phyloP scores from a whole-genome alignment of 1,284 basidiomycete species.

The Tylopilus orsonianus region DNA sequence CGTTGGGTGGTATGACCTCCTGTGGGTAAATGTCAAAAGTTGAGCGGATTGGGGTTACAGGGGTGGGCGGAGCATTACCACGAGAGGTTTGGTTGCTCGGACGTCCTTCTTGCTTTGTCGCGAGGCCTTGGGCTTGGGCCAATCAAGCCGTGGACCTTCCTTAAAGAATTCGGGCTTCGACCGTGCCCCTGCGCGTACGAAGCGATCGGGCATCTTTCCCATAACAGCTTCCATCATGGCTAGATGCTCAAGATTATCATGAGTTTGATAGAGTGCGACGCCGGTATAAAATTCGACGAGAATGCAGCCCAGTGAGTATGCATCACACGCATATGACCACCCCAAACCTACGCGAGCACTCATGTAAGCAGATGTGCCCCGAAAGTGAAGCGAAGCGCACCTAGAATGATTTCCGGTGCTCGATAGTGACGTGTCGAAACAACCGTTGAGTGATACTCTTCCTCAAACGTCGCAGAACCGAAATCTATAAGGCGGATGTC shows the following conservation, averaged over 20 bases:
- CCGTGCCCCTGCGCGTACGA: slow-evolving; percentile 68
- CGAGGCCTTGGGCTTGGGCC: slow-evolving; percentile 85
- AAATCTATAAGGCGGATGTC: slow-evolving; percentile 99
- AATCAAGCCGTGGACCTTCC: slow-evolving; percentile 80
- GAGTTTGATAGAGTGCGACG: slow-evolving; percentile 96
- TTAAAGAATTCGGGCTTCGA: slow-evolving; percentile 94
- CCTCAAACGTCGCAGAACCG: slow-evolving; percentile 96
- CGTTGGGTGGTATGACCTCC: slow-evolving; percentile 81
- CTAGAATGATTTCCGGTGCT: slow-evolving; percentile 98
- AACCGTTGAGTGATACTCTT: slow-evolving; percentile 97
- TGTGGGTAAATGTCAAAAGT: slow-evolving; percentile 33
- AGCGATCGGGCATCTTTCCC: slow-evolving; percentile 91
- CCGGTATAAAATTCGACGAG: slow-evolving; percentile 99
- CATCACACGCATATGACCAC: slow-evolving; percentile 99
- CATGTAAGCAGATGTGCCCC: slow-evolving; percentile 12
- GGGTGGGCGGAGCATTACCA: slow-evolving; percentile 46
- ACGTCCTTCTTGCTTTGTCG: slow-evolving; percentile 95
- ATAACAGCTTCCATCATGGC: slow-evolving; percentile 99
- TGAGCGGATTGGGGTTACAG: slow-evolving; percentile 13
- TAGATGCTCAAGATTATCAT: slow-evolving; percentile 98
- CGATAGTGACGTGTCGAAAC: slow-evolving; percentile 98
- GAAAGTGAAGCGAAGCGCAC: slow-evolving; percentile 47
- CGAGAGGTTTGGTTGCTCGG: slow-evolving; percentile 76
- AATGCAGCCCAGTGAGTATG: slow-evolving; percentile 98
- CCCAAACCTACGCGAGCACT: slow-evolving; percentile 68